Evolutionary conservation across 2,329 filamentous ascomycete genomes (phyloP), one percentile per base, ranked within the genome.

Genomic region (Rhinocladiella mackenziei): DNA sequence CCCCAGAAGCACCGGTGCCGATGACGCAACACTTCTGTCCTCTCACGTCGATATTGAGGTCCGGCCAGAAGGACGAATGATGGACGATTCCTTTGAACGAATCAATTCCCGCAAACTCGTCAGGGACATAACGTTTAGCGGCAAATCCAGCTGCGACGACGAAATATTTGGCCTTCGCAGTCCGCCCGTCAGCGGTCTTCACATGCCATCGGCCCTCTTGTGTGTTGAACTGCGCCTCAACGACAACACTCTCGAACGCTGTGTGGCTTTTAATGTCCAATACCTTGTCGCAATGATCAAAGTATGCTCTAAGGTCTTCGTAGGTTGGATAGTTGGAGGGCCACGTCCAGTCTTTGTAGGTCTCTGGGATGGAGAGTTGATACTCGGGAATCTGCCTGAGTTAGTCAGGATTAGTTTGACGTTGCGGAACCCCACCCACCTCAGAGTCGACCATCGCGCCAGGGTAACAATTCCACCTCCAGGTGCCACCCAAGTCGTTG

Each of bases 1-100:
- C 74, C 1, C 80, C 81, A 0, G 78, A 77, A 0, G 80, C 76
- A 1, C 81, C 81, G 0, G 79, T 83, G 5, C 81, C 81, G 23
- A 84, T 76, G 43, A 84, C 71, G 15, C 73, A 80, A 39, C 77
- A 73, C 13, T 73, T 70, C 59, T 84, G 83, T 39, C 71, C 71
- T 29, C 69, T 69, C 14, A 81, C 71, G 34, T 75, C 67, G 14
- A 83, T 67, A 5, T 74, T 67, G 2, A 71, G 63, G 18, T 52
- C 45, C 1, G 79, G 78, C 79, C 79, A 81, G 59, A 76, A 76
- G 1, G 76, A 78, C 0, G 76, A 75, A 59, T 82, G 78, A 55
- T 79, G 71, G 7, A 81, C 69, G n/a, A 69, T 60, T 11, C 81
- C 81, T 42, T 77, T 70, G 68, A 81, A 84, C 20, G 14, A 78